phyloP scores from a whole-genome alignment of 2,329 filamentous ascomycete genomes.

The Xylariales sp. region DNA sequence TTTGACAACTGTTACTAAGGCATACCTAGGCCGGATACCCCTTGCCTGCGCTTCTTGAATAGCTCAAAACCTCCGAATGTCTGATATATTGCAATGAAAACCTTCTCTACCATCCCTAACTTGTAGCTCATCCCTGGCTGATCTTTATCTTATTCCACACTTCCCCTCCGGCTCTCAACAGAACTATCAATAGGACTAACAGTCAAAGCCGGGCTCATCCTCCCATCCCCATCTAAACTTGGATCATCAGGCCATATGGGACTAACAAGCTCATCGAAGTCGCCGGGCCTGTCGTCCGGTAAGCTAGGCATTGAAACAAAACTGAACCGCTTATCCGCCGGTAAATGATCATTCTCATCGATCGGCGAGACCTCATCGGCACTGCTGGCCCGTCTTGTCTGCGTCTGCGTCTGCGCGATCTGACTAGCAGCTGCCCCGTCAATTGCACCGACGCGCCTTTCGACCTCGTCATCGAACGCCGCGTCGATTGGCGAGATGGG shows the following conservation, averaged over 20 bases:
- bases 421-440: neutral
- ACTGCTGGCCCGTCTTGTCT: too few relatives aligned
- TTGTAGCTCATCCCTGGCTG: neutral
- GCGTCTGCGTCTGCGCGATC: too few relatives aligned
- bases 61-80: too few relatives aligned
- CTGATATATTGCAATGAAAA: too few relatives aligned
- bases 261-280: constrained; percentile 2
- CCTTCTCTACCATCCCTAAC: too few relatives aligned
- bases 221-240: neutral
- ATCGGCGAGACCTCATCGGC: constrained; percentile 5
- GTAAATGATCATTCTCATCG: neutral
- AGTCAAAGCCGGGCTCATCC: neutral
- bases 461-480: constrained; percentile 15
- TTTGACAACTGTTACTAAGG: too few relatives aligned
- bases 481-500: constrained; percentile 22
- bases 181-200: constrained; percentile 11
- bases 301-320: constrained; percentile 2
- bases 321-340: constrained; percentile 5
- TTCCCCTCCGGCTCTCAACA: constrained; percentile 9
- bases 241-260: neutral
- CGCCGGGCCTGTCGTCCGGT: neutral
- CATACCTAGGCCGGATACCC: too few relatives aligned
- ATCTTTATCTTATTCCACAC: neutral
- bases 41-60: too few relatives aligned
- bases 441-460: constrained; percentile 6